phyloP scores from a whole-genome alignment of 2,329 filamentous ascomycete species.

The Sporothrix dimorphospora region DNA sequence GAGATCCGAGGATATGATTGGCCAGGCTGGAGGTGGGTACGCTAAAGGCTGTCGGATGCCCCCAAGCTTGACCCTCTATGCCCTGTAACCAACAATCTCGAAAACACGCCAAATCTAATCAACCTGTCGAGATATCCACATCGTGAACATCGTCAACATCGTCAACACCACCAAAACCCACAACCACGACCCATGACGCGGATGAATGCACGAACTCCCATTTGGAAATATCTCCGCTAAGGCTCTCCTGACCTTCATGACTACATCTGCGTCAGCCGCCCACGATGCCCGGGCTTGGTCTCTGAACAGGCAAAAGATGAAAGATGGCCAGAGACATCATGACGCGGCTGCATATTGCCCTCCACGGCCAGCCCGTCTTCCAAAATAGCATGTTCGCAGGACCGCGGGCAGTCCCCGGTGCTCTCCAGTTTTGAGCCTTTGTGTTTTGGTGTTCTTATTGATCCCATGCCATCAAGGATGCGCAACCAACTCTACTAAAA shows the following conservation, averaged over 20 bases:
- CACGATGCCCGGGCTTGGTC: not conserved
- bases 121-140: not conserved
- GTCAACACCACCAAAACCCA: not conserved
- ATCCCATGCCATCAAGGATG: not conserved
- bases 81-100: not conserved
- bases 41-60: not conserved
- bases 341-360: slow-evolving; percentile 8
- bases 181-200: not conserved
- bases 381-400: slow-evolving; percentile 3
- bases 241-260: not conserved
- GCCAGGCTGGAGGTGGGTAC: not conserved
- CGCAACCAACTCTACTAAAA: not conserved
- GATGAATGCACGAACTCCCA: not conserved
- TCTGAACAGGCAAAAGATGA: not conserved
- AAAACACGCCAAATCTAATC: too few species aligned
- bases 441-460: not conserved
- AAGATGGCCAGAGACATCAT: not conserved
- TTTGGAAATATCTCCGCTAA: not conserved
- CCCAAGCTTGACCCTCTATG: not conserved
- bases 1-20: not conserved
- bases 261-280: not conserved
- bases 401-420: not conserved
- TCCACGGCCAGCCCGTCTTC: not conserved
- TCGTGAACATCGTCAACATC: not conserved
- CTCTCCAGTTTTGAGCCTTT: not conserved